Percentiles rank a stretch among this genome's conserved stretches.
Conservation (phyloP, 805 yeast genomes). For the Saccharomycopsis capsularis region DNA sequence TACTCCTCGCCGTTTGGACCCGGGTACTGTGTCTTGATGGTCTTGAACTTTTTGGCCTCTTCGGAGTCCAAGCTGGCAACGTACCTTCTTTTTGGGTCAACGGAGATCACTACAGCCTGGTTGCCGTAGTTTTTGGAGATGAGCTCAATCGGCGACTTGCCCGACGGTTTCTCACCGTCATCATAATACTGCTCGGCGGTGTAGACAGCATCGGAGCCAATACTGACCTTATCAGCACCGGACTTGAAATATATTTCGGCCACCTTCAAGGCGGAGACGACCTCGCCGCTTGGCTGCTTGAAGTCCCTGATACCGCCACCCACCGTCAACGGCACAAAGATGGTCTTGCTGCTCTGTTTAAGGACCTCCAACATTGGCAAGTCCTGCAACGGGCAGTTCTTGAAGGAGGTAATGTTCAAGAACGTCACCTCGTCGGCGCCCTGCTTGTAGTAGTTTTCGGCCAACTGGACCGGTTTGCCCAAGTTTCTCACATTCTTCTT, state of each 20-base stretch:
- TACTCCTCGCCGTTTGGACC: conserved; percentile 89
- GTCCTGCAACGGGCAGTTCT: conserved; percentile 88
- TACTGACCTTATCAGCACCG: conserved; percentile 97
- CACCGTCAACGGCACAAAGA: conserved; percentile 94
- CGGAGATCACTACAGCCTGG: conserved; percentile 96
- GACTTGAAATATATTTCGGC: conserved; percentile 89
- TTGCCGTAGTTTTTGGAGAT: conserved; percentile 88
- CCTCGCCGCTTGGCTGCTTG: conserved; percentile 75
- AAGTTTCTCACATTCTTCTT: conserved; percentile 73
- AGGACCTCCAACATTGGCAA: conserved; percentile 94
- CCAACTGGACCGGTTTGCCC: conserved; percentile 95
- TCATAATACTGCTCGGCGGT: conserved; percentile 82
- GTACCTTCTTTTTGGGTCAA: conserved; percentile 91
- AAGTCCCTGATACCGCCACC: conserved; percentile 97
- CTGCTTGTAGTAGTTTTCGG: conserved; percentile 80
- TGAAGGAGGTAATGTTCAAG: conserved; percentile 88
- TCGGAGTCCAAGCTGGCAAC: conserved; percentile 34
- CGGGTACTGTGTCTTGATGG: conserved; percentile 53
- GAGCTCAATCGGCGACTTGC: conserved; percentile 85
- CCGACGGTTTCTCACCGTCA: conserved; percentile 51
- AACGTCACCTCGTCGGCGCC: conserved; percentile 98
- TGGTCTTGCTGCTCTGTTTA: conserved; percentile 73
- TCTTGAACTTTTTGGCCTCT: conserved; percentile 49
- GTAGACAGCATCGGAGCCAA: conserved; percentile 93
- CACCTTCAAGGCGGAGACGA: conserved; percentile 78